Percentiles rank a stretch among this genome's conserved stretches.
phyloP scores from a whole-genome alignment of 176 grass and related monocot genomes.

The Oropetium thomaeum region DNA sequence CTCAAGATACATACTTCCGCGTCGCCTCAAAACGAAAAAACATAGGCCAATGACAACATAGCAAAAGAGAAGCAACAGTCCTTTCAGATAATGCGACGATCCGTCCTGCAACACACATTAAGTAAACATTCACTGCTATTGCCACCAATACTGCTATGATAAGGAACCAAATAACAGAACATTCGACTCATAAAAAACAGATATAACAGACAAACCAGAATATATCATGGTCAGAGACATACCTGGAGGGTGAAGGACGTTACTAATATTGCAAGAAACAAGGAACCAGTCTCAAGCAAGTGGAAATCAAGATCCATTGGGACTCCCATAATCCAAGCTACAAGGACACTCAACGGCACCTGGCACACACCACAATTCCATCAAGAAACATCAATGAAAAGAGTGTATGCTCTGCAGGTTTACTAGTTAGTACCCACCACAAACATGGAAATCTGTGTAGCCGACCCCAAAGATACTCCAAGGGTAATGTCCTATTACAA shows the following conservation, averaged over 20 bases:
- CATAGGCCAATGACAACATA: conserved; percentile 57
- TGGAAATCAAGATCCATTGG: conserved; percentile 92
- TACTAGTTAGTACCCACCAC: conserved; percentile 59
- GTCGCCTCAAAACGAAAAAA: conserved; percentile 59
- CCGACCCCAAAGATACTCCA: conserved; percentile 71
- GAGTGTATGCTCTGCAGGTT: not conserved
- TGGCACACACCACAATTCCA: conserved; percentile 25
- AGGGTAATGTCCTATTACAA: conserved; percentile 67
- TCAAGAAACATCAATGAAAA: conserved; percentile 13
- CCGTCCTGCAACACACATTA: conserved; percentile 60
- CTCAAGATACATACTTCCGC: conserved; percentile 40
- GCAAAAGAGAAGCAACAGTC: conserved; percentile 66
- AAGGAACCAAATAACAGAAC: not conserved
- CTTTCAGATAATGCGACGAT: conserved; percentile 87
- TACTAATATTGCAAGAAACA: conserved; percentile 74
- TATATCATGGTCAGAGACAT: not conserved
- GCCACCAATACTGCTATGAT: not conserved
- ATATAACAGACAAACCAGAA: not conserved
- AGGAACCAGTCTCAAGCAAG: conserved; percentile 66
- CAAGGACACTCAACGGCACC: conserved; percentile 67
- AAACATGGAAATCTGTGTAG: conserved; percentile 83
- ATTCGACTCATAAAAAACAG: not conserved
- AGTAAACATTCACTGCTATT: conserved; percentile 1
- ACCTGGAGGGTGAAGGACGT: conserved; percentile 76
- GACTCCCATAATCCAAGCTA: conserved; percentile 86